These are phyloP conservation scores for Rhodotorula sphaerocarpa DNA, from an alignment of 768 basidiomycete genomes.

Conservation along the genomic window DNA sequence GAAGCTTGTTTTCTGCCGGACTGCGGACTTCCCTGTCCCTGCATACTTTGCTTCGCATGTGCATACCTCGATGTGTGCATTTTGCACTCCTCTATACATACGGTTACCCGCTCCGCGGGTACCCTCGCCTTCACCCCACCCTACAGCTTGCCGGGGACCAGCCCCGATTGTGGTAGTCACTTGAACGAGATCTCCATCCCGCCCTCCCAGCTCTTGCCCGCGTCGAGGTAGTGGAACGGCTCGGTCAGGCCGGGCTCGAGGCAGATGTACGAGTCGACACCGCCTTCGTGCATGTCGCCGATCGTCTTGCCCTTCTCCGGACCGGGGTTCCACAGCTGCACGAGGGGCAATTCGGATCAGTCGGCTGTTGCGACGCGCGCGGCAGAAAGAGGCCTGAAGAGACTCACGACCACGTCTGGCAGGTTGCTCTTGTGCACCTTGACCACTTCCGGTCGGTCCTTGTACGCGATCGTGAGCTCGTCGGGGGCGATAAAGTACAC, in stretches of 20 bases:
- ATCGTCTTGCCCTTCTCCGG: constrained; percentile 51
- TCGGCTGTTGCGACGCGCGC: too few species aligned
- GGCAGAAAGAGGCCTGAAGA: too few species aligned
- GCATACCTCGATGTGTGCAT: too few species aligned
- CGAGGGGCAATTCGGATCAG: too few species aligned
- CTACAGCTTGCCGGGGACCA: not conserved
- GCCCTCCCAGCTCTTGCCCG: constrained; percentile 25
- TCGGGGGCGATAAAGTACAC: constrained; percentile 37
- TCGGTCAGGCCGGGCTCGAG: constrained; percentile 58
- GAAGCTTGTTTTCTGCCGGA: not conserved
- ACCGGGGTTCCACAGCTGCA: constrained; percentile 85
- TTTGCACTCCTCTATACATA: too few species aligned
- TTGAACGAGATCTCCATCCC: constrained; percentile 8
- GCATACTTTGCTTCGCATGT: too few species aligned
- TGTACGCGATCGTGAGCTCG: constrained; percentile 17
- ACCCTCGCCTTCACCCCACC: too few species aligned
- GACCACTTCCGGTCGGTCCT: constrained; percentile 3
- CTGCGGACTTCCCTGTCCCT: too few species aligned
- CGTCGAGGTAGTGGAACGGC: constrained; percentile 13
- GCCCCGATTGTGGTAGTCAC: not conserved
- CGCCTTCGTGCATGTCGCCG: constrained; percentile 78
- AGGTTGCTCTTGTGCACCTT: constrained; percentile 32
- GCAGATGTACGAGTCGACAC: constrained; percentile 81
- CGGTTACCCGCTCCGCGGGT: too few species aligned
- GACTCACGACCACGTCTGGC: constrained; percentile 22